A percentile compares a stretch with the other conserved stretches of the same genome.
These are phyloP conservation scores for Metarhizium guizhouense DNA, from an alignment of 2,329 filamentous ascomycete genomes.

Conservation along the genomic window DNA sequence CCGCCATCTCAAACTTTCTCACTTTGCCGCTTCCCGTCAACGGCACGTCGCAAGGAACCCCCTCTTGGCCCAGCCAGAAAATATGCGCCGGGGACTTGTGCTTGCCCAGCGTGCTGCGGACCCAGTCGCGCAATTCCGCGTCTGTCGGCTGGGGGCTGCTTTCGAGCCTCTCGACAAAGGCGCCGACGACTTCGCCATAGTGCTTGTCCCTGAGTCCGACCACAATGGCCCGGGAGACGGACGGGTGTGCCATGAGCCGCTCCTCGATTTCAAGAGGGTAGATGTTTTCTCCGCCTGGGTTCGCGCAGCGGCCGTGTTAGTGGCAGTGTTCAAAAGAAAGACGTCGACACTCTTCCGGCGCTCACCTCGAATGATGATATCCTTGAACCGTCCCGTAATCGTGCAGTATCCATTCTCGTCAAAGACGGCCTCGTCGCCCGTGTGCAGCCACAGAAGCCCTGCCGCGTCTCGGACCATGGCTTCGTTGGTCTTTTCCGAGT, in stretches of 20 bases:
- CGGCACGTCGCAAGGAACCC: conserved; percentile 46
- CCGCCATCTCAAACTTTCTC: conserved; percentile 56
- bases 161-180: conserved; percentile 44
- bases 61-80: conserved; percentile 64
- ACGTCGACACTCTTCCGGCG: conserved; percentile 10
- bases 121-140: conserved; percentile 53
- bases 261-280: conserved; percentile 72
- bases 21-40: conserved; percentile 67
- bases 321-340: not conserved
- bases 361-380: conserved; percentile 65
- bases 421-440: conserved; percentile 61
- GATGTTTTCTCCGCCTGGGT: conserved; percentile 59
- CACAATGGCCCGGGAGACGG: conserved; percentile 56
- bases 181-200: conserved; percentile 65
- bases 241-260: conserved; percentile 55
- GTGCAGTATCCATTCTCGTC: conserved; percentile 61
- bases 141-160: conserved; percentile 32
- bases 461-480: conserved; percentile 43
- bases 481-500: conserved; percentile 63
- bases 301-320: conserved; percentile 10
- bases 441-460: conserved; percentile 53
- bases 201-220: conserved; percentile 61
- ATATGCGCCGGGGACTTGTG: conserved; percentile 65
- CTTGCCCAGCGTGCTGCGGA: conserved; percentile 48
- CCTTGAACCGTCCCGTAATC: conserved; percentile 70